A percentile compares a stretch with the other conserved stretches of the same genome.
Conservation (phyloP, 768 basidiomycete genomes). For the Phlegmacium glaucopus region DNA sequence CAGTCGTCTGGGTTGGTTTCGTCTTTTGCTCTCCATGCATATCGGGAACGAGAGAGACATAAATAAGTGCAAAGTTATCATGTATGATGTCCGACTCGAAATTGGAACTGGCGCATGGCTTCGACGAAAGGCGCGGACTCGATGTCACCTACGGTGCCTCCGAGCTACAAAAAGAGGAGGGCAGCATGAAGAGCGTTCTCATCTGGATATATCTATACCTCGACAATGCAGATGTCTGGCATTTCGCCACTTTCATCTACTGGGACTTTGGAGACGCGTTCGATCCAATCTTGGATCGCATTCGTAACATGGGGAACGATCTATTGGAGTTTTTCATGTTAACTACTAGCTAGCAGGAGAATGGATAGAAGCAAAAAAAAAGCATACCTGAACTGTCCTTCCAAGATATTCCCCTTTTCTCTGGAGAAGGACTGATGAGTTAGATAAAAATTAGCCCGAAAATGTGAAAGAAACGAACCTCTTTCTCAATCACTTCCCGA, state of each 20-base stretch:
- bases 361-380: background rate
- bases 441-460: background rate
- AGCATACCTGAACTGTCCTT: constrained; percentile 87
- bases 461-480: constrained; percentile 54
- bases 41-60: constrained; percentile 97
- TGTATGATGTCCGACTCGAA: constrained; percentile 94
- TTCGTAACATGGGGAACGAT: constrained; percentile 96
- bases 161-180: constrained; percentile 70
- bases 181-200: background rate
- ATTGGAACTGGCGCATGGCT: constrained; percentile 99
- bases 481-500: constrained; percentile 92
- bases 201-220: constrained; percentile 48
- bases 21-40: constrained; percentile 99
- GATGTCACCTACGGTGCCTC: constrained; percentile 98
- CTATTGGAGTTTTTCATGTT: constrained; percentile 31
- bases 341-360: too few species aligned
- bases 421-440: constrained; percentile 38
- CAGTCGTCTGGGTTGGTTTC: constrained; percentile 97
- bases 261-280: constrained; percentile 90
- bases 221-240: constrained; percentile 96
- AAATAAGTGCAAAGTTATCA: constrained; percentile 95
- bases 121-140: constrained; percentile 98
- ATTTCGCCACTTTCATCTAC: constrained; percentile 91
- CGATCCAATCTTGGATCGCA: constrained; percentile 98
- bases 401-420: constrained; percentile 88